Evolutionary conservation across 2,329 filamentous ascomycete species (phyloP), one percentile per base, ranked within the genome.

Genomic region (Amauroascus niger): DNA sequence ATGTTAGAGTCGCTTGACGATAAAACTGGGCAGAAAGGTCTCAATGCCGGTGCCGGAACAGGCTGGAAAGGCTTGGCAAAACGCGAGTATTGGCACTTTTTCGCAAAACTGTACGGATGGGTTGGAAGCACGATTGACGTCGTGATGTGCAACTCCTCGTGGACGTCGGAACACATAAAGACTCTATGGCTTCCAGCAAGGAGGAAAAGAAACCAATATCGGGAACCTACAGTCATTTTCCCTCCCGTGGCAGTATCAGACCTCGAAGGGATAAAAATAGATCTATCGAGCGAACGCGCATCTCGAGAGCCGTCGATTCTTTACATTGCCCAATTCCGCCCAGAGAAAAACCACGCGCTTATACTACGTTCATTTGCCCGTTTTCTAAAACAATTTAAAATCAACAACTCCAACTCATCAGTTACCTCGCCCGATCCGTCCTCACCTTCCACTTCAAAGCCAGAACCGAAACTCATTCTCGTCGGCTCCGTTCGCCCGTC

Each of bases 121-220:
- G 84, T 94, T 43, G 93, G 93, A 20, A 80, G 85, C 20, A 83
- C 85, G 14, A 81, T 96, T 43, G 90, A 98, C 65, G 81, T 95
- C 0, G 91, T 97, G 60, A 95, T 97, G 88, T 95, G 93, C 55
- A 98, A 98, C 70, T 95, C 88, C 4, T 87, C 80, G 55, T 98
- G 93, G 93, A 98, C 93, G 0, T 86, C 93, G 60, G 78, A 73
- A 1, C 89, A 97, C 65, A 85, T 97, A 60, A 79, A 82, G 58
- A 78, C 79, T 6, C 76, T 97, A 6, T 97, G 91, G 91, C 84
- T 83, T 0, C 78, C 75, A 2, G 59, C 62, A 8, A 69, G 69
- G 30, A 65, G 66, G 53, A 56, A 61, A 52, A 51, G 74, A 72
- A 62, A 70, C 64, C 44, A 71, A 72, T 55, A 71, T 72, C 57